Conservation (phyloP, 225 moss, liverwort and hornwort genomes). For the Pseudoscleropodium purum region DNA sequence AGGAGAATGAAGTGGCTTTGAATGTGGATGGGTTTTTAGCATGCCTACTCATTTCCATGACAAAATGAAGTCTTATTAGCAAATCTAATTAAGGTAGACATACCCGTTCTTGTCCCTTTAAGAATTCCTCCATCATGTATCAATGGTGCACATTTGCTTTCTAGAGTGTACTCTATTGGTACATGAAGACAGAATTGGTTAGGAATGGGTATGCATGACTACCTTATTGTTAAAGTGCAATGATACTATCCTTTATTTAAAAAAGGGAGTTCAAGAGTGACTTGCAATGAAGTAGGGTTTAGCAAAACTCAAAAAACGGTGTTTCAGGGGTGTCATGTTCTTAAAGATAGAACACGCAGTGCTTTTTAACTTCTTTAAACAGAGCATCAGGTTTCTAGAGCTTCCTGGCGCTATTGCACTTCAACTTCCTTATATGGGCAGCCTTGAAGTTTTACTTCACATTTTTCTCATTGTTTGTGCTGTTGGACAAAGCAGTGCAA, state of each 20-base stretch:
- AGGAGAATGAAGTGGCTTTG: neutral
- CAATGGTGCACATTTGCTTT: neutral
- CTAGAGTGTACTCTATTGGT: neutral
- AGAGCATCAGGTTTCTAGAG: neutral
- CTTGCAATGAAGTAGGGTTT: neutral
- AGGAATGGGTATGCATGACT: neutral
- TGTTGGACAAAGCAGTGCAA: conserved; percentile 13
- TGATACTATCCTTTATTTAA: neutral
- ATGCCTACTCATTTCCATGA: neutral
- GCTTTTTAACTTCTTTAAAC: neutral
- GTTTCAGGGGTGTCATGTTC: neutral
- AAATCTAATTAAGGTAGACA: neutral
- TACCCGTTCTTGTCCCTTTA: neutral
- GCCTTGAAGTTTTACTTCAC: neutral
- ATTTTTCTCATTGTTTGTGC: neutral
- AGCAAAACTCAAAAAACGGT: neutral
- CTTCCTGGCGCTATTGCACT: neutral
- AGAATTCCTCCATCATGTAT: neutral
- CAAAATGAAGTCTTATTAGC: neutral
- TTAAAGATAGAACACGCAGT: neutral
- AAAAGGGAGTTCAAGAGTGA: neutral
- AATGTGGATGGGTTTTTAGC: neutral
- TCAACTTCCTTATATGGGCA: neutral
- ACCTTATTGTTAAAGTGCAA: neutral
- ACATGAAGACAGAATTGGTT: neutral